Percentiles rank a stretch among this genome's conserved stretches.
Evolutionary conservation across 768 basidiomycete genomes (phyloP).

Genomic region (Lenzites betulinus): DNA sequence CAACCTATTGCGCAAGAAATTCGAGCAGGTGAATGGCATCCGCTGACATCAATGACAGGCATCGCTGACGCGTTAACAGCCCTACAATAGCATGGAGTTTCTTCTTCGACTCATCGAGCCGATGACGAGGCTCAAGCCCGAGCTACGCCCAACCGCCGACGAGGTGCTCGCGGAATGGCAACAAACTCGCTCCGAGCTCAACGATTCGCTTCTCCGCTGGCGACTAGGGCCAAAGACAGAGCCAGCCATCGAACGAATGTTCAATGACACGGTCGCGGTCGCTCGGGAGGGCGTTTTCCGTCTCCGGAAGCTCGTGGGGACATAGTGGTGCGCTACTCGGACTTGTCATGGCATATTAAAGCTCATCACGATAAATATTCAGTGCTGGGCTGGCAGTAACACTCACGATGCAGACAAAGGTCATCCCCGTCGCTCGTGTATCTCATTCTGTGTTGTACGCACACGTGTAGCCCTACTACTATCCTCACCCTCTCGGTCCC

Average conservation of each 20-base stretch:
- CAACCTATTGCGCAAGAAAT: conserved; percentile 24
- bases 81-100: conserved; percentile 16
- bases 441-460: too few relatives aligned
- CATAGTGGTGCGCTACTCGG: too few relatives aligned
- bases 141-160: conserved; percentile 13
- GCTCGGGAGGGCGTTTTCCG: conserved; percentile 1
- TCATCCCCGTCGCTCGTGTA: too few relatives aligned
- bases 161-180: conserved; percentile 10
- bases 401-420: too few relatives aligned
- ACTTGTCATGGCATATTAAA: too few relatives aligned
- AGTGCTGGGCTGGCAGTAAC: too few relatives aligned
- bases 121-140: conserved; percentile 11
- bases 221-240: neutral
- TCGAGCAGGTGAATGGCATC: conserved; percentile 14
- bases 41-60: neutral
- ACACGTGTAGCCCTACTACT: too few relatives aligned
- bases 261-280: conserved; percentile 3
- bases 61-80: conserved; percentile 6
- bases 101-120: conserved; percentile 9
- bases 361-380: too few relatives aligned
- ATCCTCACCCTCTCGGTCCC: too few relatives aligned
- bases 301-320: neutral
- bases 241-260: neutral
- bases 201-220: neutral
- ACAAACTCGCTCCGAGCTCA: neutral